Conservation (phyloP, 106 monocot genomes). For the Hemerocallis citrina region DNA sequence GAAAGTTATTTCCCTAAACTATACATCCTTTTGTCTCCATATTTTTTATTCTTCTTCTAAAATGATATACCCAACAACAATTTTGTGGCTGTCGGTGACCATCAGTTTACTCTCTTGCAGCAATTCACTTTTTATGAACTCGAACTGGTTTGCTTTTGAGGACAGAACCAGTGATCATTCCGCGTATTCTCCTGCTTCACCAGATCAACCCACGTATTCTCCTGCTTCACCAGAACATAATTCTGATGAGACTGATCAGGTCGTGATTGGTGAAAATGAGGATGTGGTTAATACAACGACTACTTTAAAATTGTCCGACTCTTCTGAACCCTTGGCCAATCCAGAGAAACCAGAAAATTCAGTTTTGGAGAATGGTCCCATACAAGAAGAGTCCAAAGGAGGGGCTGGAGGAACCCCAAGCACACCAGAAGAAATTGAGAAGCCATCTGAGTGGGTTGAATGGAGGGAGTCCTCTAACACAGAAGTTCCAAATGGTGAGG, state of each 20-base stretch:
- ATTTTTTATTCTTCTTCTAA: no score
- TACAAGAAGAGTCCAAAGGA: constrained; percentile 5
- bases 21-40: no score
- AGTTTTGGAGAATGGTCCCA: constrained; percentile 29
- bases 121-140: constrained; percentile 85
- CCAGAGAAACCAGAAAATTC: constrained; percentile 1
- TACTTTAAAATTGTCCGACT: constrained; percentile 10
- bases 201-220: constrained; percentile 23
- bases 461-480: constrained; percentile 60
- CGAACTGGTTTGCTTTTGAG: constrained; percentile 97
- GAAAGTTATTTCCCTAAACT: no score
- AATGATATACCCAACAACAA: no score
- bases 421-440: constrained; percentile 16
- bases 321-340: constrained; percentile 4
- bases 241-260: constrained; percentile 41
- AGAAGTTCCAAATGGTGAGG: constrained; percentile 22
- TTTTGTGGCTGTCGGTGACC: background rate
- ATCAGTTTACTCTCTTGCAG: constrained; percentile 15
- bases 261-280: constrained; percentile 35
- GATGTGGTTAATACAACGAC: constrained; percentile 16
- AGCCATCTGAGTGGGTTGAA: constrained; percentile 57
- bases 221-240: constrained; percentile 45
- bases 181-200: constrained; percentile 27
- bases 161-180: no score
- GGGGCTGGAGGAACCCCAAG: background rate